Base-by-base conservation (phyloP, 768 basidiomycete species). In the Suillus americanus region DNA sequence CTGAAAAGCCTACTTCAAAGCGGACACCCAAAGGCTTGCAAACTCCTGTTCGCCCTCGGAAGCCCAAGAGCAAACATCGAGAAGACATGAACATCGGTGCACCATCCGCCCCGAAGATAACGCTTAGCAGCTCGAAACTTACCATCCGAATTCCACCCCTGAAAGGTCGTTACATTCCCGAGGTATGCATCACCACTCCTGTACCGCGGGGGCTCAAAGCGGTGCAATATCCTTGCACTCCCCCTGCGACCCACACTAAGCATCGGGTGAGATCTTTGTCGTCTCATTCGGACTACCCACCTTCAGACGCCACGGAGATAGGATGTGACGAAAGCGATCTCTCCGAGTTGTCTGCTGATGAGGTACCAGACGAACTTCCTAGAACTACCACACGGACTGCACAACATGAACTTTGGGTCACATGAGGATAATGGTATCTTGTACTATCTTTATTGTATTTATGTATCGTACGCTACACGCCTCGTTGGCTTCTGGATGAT, bases 401-500 rank as follows among this genome's bases (percentile, higher is more conserved):
- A 18, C 72, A 75, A 59, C 50, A 67, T 33, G 38, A 51, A 54
- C 30, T 64, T 55, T 66, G 64, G 38, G 56, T 59, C 65, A 56
- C 35, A 56, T 50, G 50, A 43, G 63, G 63, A 38, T 30, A 64
- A 62, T 66, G 46, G 54, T 61, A 65, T 70, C 69, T 66, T 50
- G 62, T 63, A 59, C 57, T 75, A 75, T 75, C 70, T 67, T 75
- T 75, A 75, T 75, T 73, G 62, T 77, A 76, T 77, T 71, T 77
- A 76, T 68, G 59, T 61, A 61, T 50, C 25, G 62, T 61, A 57
- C 54, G 67, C 45, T 61, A 46, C 70, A 65, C 63, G 43, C 45
- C 28, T 40, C 28, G 37, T 48, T 65, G 59, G 66, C 45, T 61
- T 35, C 4, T 28, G 28, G 25, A 53, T 9, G n/a, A 28, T 51